Evolutionary conservation across 495 filamentous ascomycete species (phyloP).

Genomic region (Collariella sp.): DNA sequence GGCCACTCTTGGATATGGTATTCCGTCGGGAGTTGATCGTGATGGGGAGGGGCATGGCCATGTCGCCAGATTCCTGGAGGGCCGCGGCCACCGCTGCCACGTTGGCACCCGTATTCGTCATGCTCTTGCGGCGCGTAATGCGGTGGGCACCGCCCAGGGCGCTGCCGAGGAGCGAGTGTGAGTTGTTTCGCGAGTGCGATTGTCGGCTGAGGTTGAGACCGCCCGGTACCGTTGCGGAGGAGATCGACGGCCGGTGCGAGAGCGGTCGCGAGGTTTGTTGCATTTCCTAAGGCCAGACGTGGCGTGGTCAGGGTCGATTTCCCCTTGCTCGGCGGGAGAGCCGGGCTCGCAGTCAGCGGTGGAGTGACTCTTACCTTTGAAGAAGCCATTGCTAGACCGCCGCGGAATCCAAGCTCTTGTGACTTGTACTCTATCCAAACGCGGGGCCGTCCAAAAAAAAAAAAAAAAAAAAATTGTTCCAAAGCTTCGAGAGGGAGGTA

Average conservation of each 20-base stretch:
- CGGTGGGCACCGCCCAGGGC: slow-evolving; percentile 74
- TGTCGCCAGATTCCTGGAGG: slow-evolving; percentile 53
- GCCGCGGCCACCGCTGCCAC: slow-evolving; percentile 60
- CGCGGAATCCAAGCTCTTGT: slow-evolving; percentile 14
- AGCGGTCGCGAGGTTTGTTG: slow-evolving; percentile 41
- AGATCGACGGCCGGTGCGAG: slow-evolving; percentile 42
- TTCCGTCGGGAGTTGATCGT: slow-evolving; percentile 40
- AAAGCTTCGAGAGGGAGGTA: not conserved
- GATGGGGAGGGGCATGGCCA: slow-evolving; percentile 45
- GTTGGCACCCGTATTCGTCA: slow-evolving; percentile 65
- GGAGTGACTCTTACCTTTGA: slow-evolving; percentile 39
- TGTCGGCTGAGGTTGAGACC: slow-evolving; percentile 37
- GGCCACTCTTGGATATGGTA: slow-evolving; percentile 42
- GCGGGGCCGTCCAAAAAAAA: slow-evolving; percentile 11
- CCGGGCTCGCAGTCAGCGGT: slow-evolving; percentile 21
- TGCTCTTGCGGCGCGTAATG: slow-evolving; percentile 89
- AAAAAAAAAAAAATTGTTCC: not conserved
- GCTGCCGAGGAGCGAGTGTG: slow-evolving; percentile 61
- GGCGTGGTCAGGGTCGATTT: slow-evolving; percentile 32
- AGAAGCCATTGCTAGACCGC: slow-evolving; percentile 42
- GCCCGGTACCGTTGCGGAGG: slow-evolving; percentile 32
- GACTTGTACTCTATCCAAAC: slow-evolving; percentile 15
- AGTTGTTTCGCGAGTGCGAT: slow-evolving; percentile 64
- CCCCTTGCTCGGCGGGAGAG: slow-evolving; percentile 14
- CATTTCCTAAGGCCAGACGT: slow-evolving; percentile 36